These are phyloP conservation scores for Macrophomina phaseolina DNA, from an alignment of 2,329 filamentous ascomycete genomes.

Conservation along the genomic window DNA sequence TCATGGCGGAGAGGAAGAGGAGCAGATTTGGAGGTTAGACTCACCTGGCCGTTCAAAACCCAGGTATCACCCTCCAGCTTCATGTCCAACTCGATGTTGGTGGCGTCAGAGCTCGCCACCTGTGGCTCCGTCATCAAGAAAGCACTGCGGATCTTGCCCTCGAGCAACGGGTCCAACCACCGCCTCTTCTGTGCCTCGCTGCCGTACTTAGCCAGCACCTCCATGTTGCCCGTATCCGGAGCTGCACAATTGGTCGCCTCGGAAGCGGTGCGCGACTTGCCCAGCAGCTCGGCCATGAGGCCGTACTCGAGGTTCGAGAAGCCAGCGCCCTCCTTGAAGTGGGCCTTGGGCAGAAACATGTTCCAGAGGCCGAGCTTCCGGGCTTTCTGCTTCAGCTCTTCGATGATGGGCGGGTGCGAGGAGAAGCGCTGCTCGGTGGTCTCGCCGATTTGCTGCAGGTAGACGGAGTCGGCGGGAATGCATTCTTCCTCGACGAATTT, in stretches of 20 bases:
- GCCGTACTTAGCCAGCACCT: slow-evolving; percentile 90
- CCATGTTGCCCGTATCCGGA: slow-evolving; percentile 95
- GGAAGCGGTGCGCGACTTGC: slow-evolving; percentile 77
- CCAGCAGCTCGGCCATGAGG: slow-evolving; percentile 94
- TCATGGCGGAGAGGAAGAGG: not conserved
- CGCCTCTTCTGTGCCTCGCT: slow-evolving; percentile 81
- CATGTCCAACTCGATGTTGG: slow-evolving; percentile 88
- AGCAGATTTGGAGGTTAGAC: slow-evolving; percentile 31
- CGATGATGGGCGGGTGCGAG: slow-evolving; percentile 78
- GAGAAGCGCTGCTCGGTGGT: slow-evolving; percentile 77
- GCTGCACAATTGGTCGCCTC: slow-evolving; percentile 84
- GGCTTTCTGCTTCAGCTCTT: slow-evolving; percentile 87
- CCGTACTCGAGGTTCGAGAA: slow-evolving; percentile 97
- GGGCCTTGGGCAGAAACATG: slow-evolving; percentile 93
- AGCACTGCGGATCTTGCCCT: slow-evolving; percentile 84
- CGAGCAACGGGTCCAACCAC: slow-evolving; percentile 82
- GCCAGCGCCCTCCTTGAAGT: slow-evolving; percentile 94
- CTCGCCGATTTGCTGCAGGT: slow-evolving; percentile 77
- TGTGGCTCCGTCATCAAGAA: slow-evolving; percentile 96
- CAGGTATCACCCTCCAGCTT: slow-evolving; percentile 83
- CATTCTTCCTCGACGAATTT: slow-evolving; percentile 97
- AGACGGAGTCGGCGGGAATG: slow-evolving; percentile 75
- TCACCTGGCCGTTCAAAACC: slow-evolving; percentile 83
- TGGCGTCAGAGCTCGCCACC: slow-evolving; percentile 87
- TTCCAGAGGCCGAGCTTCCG: slow-evolving; percentile 91